phyloP scores from a whole-genome alignment of 805 yeast genomes.

The Candida cerambycidarum region DNA sequence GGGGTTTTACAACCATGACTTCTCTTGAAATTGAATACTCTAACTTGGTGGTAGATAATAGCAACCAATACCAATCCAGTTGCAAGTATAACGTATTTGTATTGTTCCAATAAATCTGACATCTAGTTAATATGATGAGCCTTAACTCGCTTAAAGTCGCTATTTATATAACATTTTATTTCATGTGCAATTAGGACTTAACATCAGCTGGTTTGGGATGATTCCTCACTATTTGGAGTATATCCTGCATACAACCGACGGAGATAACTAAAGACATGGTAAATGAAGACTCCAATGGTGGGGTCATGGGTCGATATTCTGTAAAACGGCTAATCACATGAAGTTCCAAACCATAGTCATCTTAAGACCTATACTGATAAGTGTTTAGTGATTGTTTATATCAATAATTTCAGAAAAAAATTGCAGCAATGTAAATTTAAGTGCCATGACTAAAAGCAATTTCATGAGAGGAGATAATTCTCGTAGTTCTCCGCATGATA shows the following conservation, averaged over 20 bases:
- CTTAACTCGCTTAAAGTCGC: neutral
- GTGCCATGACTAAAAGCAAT: neutral
- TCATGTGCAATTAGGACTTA: neutral
- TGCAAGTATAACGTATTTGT: slow-evolving; percentile 5
- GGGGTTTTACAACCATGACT: slow-evolving; percentile 21
- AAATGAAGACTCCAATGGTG: too few species aligned
- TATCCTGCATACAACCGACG: neutral
- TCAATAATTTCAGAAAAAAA: too few species aligned
- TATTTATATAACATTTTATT: neutral
- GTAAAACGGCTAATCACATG: neutral
- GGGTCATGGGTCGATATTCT: neutral
- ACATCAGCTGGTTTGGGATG: neutral
- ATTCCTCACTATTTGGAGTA: neutral
- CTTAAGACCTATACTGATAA: too few species aligned
- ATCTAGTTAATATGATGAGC: neutral
- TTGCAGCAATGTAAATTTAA: too few species aligned
- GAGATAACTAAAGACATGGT: neutral
- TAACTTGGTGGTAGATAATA: neutral
- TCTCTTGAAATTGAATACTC: slow-evolving; percentile 12
- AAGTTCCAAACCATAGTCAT: neutral
- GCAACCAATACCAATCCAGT: slow-evolving; percentile 5
- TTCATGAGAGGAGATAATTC: neutral
- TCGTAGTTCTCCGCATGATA: neutral
- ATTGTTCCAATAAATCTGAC: neutral
- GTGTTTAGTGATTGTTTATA: too few species aligned